A percentile compares a stretch with the other conserved stretches of the same genome.
These are phyloP conservation scores for Hapsidospora chrysogenum DNA, from an alignment of 495 filamentous ascomycete genomes.

Conservation along the genomic window DNA sequence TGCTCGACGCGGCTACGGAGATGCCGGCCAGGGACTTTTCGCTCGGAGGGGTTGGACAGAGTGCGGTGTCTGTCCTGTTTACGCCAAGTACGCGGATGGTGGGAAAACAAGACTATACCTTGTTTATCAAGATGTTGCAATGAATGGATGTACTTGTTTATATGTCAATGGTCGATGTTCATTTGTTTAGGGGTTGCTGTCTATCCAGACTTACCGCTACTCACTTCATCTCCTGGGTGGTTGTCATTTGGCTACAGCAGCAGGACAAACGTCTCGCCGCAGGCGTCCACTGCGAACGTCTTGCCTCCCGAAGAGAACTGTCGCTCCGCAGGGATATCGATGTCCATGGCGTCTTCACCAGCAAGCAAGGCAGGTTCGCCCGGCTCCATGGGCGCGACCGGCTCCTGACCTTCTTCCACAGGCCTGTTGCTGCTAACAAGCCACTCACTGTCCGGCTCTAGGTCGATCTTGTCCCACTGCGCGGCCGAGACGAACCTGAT, in stretches of 20 bases:
- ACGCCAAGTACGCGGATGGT: slow-evolving; percentile 3
- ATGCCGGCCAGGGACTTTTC: slow-evolving; percentile 3
- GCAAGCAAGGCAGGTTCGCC: not conserved
- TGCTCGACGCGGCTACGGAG: slow-evolving; percentile 4
- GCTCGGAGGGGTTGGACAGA: slow-evolving; percentile 1
- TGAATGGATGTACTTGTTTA: too few relatives aligned
- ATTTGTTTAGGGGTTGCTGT: too few relatives aligned
- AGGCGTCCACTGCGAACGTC: not conserved
- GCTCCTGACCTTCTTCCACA: not conserved
- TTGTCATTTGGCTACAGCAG: not conserved
- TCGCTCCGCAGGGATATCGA: not conserved
- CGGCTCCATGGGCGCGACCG: not conserved
- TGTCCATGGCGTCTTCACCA: not conserved
- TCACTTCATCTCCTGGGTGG: too few relatives aligned
- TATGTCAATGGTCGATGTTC: too few relatives aligned
- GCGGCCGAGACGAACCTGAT: too few relatives aligned
- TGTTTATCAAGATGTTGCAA: slow-evolving; percentile 3
- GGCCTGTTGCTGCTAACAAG: too few relatives aligned
- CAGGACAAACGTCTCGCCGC: not conserved
- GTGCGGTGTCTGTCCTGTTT: slow-evolving; percentile 2
- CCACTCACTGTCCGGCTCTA: too few relatives aligned
- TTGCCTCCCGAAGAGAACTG: not conserved
- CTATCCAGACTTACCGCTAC: too few relatives aligned
- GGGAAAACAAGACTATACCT: slow-evolving; percentile 1
- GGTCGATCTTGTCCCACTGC: too few relatives aligned